Evolutionary conservation across 352 stramenopile species (phyloP).

Genomic region (Pythium aphanidermatum): DNA sequence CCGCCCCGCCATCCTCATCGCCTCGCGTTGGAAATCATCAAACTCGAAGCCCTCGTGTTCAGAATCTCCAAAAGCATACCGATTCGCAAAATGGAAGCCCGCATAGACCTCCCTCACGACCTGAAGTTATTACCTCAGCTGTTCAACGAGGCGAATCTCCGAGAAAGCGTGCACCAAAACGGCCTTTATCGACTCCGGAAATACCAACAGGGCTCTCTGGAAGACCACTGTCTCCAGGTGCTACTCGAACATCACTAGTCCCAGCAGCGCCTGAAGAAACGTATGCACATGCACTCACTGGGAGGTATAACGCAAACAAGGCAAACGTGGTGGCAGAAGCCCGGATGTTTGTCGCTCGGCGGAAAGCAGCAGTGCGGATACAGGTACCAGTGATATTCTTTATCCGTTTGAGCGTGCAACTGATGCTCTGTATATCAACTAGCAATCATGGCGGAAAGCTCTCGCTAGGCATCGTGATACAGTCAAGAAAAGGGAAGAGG

Average conservation of each 20-base stretch:
- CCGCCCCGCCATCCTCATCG: background rate
- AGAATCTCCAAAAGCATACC: slow-evolving; percentile 13
- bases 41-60: slow-evolving; percentile 16
- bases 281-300: slow-evolving; percentile 36
- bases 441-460: slow-evolving; percentile 19
- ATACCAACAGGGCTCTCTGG: slow-evolving; percentile 26
- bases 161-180: slow-evolving; percentile 28
- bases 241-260: slow-evolving; percentile 39
- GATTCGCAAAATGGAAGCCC: slow-evolving; percentile 2
- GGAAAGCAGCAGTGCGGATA: slow-evolving; percentile 41
- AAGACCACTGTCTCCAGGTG: slow-evolving; percentile 34
- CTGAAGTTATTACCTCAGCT: slow-evolving; percentile 5
- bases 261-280: slow-evolving; percentile 31
- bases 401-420: background rate
- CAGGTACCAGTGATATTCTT: slow-evolving; percentile 36
- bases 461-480: slow-evolving; percentile 7
- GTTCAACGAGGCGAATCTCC: slow-evolving; percentile 24
- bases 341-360: slow-evolving; percentile 31
- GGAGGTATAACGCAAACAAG: slow-evolving; percentile 48
- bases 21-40: background rate
- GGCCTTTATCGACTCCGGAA: slow-evolving; percentile 35
- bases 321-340: slow-evolving; percentile 39
- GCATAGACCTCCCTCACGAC: slow-evolving; percentile 16
- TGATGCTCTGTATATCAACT: background rate
- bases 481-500: slow-evolving; percentile 6